These are phyloP conservation scores for Geotrichum cucujoidarum DNA, from an alignment of 1,139 yeast genomes.

Conservation along the genomic window DNA sequence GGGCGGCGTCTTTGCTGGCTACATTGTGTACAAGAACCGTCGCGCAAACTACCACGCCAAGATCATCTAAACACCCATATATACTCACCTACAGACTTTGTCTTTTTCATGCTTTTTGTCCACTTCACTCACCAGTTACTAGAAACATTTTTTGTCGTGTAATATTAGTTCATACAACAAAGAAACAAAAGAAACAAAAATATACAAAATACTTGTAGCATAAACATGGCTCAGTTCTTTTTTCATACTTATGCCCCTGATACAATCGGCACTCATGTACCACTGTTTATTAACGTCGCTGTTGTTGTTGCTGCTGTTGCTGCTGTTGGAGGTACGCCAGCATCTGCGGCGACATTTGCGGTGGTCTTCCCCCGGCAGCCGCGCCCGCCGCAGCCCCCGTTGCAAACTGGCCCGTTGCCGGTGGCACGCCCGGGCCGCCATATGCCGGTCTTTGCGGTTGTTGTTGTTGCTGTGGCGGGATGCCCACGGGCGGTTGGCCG, in stretches of 20 bases:
- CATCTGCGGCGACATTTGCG: conserved; percentile 7
- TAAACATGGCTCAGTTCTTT: not conserved
- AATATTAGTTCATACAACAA: too few relatives aligned
- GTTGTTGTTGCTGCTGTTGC: conserved; percentile 12
- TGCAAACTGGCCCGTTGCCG: not conserved
- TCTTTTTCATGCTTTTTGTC: not conserved
- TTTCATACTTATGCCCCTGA: too few relatives aligned
- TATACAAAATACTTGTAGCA: not conserved
- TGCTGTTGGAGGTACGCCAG: conserved; percentile 5
- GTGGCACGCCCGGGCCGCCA: not conserved
- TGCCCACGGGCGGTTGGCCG: not conserved
- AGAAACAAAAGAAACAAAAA: too few relatives aligned
- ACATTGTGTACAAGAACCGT: conserved; percentile 30
- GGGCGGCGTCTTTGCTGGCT: conserved; percentile 29
- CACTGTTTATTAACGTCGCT: too few relatives aligned
- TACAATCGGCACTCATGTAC: too few relatives aligned
- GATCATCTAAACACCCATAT: conserved; percentile 22
- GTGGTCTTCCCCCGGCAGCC: not conserved
- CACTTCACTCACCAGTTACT: not conserved
- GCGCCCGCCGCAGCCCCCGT: not conserved
- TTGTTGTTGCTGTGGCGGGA: not conserved
- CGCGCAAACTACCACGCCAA: conserved; percentile 32
- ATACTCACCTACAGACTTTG: not conserved
- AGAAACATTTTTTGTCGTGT: not conserved
- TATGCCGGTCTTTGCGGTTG: not conserved